Base-by-base conservation (phyloP, 768 basidiomycete species). In the Amanita rubescens region DNA sequence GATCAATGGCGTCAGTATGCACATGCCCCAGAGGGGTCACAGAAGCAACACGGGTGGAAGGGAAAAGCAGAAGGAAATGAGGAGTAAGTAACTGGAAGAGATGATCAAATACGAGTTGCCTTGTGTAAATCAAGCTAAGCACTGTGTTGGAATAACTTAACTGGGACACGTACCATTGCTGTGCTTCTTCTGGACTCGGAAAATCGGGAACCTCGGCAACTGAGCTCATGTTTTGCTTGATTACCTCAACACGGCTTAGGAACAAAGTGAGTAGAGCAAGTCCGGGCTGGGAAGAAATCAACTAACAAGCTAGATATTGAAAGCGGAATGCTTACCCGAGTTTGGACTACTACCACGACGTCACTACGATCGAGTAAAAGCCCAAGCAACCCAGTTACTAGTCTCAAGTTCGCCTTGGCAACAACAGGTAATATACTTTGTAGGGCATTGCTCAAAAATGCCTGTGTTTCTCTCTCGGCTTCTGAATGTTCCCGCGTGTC, bases 251-350 rank as follows among this genome's bases (percentile, higher is more conserved):
- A 22, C 92, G 85, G 58, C 89, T 93, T 51, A 98, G 73, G 67
- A 98, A 86, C 42, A 94, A 75, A 0, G 94, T 98, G 57, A 98
- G 74, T 48, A 98, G 76, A 2, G 92, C 90, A 24, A 97, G 74
- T 33, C 94, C 96, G 52, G 96, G 93, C 94, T 97, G 33, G 38
- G 24, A 41, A 19, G 37, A 22, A 39, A 41, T 57, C 17, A 53
- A 61, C 33, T 59, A 56, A 37, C 52, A 49, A 5, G 20, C 20
- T 41, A 17, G 25, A 51, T 25, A 20, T 52, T 37, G 30, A 42
- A 48, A 39, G 46, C 34, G 20, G 6, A 46, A 49, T 11, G 68
- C 87, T 37, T 57, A 96, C 94, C 71, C 83, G 85, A 10, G 94
- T 92, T 55, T 83, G 79, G 11, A 90, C 83, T 51, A 95, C 75